Conservation (phyloP, 163 green algal species). For the Prototheca cutis region DNA sequence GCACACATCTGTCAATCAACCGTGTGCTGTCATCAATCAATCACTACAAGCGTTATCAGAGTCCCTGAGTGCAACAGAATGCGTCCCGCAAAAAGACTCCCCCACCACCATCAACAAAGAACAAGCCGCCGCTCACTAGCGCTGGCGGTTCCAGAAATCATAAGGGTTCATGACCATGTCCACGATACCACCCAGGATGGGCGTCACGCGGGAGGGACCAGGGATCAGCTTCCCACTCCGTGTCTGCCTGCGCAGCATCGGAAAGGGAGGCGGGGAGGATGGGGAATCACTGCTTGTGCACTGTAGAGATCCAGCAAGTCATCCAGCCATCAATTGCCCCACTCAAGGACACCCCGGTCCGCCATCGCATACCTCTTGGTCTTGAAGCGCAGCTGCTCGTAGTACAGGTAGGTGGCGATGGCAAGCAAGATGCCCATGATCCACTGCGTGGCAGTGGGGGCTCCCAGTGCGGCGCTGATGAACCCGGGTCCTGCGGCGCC, state of each 20-base stretch:
- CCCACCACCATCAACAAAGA: too few relatives aligned
- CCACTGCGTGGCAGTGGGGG: background rate
- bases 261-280: background rate
- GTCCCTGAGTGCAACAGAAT: too few relatives aligned
- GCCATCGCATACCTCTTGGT: constrained; percentile 9
- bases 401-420: constrained; percentile 7
- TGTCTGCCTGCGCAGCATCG: constrained; percentile 5
- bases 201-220: constrained; percentile 45
- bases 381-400: constrained; percentile 29
- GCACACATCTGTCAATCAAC: too few relatives aligned
- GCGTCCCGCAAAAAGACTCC: too few relatives aligned
- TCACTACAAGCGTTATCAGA: too few relatives aligned
- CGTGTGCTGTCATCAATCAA: too few relatives aligned
- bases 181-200: constrained; percentile 64
- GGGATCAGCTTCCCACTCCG: constrained; percentile 24
- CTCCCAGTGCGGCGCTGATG: background rate
- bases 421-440: background rate
- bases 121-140: too few relatives aligned
- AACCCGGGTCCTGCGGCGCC: background rate
- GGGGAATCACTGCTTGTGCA: background rate
- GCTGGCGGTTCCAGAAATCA: constrained; percentile 73
- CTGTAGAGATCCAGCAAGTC: background rate
- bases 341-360: background rate
- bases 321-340: background rate
- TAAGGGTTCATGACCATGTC: constrained; percentile 77